Evolutionary conservation across 2,329 filamentous ascomycete species (phyloP).

Genomic region (Stagonosporopsis rhizophila): DNA sequence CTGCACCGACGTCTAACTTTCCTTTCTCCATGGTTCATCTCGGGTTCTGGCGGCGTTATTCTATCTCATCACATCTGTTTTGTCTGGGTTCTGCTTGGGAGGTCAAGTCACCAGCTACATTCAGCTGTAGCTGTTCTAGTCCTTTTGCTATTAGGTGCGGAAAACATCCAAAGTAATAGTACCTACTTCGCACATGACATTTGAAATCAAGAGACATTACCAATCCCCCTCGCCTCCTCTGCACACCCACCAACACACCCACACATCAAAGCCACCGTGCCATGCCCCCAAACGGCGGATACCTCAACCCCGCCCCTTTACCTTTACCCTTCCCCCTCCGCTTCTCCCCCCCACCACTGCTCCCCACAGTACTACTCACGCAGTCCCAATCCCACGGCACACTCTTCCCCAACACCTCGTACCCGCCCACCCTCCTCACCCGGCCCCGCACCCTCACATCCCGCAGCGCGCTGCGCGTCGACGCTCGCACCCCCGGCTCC

Average conservation of each 20-base stretch:
- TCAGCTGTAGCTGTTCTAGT: neutral
- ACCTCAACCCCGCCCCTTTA: conserved; percentile 24
- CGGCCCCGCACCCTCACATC: conserved; percentile 19
- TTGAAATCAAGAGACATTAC: conserved; percentile 1
- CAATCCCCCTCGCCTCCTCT: neutral
- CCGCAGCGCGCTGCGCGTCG: conserved; percentile 36
- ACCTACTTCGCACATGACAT: neutral
- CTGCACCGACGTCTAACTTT: conserved; percentile 20
- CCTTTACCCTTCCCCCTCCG: conserved; percentile 15
- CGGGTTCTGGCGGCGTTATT: conserved; percentile 2
- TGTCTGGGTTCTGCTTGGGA: neutral
- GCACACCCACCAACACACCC: neutral
- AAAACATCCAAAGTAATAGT: neutral
- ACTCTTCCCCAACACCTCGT: conserved; percentile 38
- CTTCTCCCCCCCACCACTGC: conserved; percentile 10
- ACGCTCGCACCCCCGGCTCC: conserved; percentile 35
- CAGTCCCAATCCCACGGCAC: conserved; percentile 48
- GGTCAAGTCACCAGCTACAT: neutral
- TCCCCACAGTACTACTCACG: conserved; percentile 37
- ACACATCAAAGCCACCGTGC: conserved; percentile 32
- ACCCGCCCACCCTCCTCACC: conserved; percentile 40
- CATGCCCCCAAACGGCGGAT: conserved; percentile 39
- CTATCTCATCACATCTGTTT: neutral
- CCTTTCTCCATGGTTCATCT: conserved; percentile 1
- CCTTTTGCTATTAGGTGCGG: neutral